Base-by-base conservation (phyloP, 2,329 filamentous ascomycete genomes). In the Fusarium scirpi region DNA sequence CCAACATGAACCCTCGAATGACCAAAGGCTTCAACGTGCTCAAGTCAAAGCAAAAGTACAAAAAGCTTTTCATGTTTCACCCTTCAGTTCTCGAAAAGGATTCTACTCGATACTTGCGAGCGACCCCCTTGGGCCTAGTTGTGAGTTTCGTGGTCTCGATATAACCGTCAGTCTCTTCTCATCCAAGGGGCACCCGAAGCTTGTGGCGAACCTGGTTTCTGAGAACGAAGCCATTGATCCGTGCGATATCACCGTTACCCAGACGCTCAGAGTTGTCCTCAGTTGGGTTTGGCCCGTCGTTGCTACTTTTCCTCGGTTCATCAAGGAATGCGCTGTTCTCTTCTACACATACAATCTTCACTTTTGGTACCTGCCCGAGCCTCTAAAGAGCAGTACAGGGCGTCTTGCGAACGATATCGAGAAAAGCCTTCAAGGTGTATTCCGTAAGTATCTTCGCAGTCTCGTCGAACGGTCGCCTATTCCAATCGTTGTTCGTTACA, bases 21-120 rank as follows among this genome's bases (percentile, higher is more conserved):
- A 29, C 8, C 48, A 55, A 27, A 24, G 47, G 27, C 34, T 65
- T 59, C 38, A 65, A 15, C 48, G 48, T 20, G 32, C 54, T 24
- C 53, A 69, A 20, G 85, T 90, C 74, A 84, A 80, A 18, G 82
- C 85, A 22, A 80, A 80, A 0, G 92, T 89, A 87, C 78, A 81
- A 8, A 94, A 94, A 72, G 91, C 92, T 69, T 92, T 94, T 69
- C 91, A 93, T 74, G 90, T 93, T 20, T 94, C 91, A 2, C 90
- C 90, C 0, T 94, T 94, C 83, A 94, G 92, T 76, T 87, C 86
- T 8, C 83, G 85, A 30, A 85, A 86, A 55, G 87, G 87, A 5
- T 80, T 79, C 0, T 90, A 89, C 73, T 86, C 83, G 3, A 73
- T 90, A 16, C 72, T 80, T 13, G 82, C 85, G 2, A 78, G 77